Evolutionary conservation across 352 stramenopile species (phyloP).

Genomic region (Pythium grandisporangium): DNA sequence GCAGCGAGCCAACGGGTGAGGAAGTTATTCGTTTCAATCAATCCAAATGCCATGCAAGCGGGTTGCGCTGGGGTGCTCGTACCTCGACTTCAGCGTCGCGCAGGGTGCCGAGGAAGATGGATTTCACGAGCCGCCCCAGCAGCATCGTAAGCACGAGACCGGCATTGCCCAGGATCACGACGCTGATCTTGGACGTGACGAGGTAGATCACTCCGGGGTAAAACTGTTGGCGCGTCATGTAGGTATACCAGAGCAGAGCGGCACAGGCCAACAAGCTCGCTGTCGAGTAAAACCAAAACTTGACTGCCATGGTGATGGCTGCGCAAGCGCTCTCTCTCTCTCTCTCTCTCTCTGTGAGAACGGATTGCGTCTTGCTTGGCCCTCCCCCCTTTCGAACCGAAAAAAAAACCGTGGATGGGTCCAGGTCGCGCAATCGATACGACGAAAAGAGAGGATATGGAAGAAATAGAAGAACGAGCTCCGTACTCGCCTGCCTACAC

Average conservation of each 20-base stretch:
- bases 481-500: background rate
- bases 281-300: slow-evolving; percentile 86
- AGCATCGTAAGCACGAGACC: slow-evolving; percentile 86
- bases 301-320: slow-evolving; percentile 34
- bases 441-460: background rate
- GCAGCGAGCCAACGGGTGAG: slow-evolving; percentile 3
- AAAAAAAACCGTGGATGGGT: too few species aligned
- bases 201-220: slow-evolving; percentile 97
- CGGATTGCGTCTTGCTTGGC: slow-evolving; percentile 13
- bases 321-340: background rate
- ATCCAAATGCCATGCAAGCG: too few species aligned
- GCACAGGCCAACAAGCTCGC: slow-evolving; percentile 78
- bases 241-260: slow-evolving; percentile 88
- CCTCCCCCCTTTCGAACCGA: too few species aligned
- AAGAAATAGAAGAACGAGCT: background rate
- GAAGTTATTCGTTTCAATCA: slow-evolving; percentile 3
- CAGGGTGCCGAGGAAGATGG: slow-evolving; percentile 80
- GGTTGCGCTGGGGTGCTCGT: too few species aligned
- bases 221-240: slow-evolving; percentile 94
- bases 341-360: background rate
- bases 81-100: slow-evolving; percentile 83
- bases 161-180: slow-evolving; percentile 94
- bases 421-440: background rate
- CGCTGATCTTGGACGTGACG: slow-evolving; percentile 94
- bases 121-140: slow-evolving; percentile 61